Conservation (phyloP, 805 yeast genomes). For the Metschnikowia matae region DNA sequence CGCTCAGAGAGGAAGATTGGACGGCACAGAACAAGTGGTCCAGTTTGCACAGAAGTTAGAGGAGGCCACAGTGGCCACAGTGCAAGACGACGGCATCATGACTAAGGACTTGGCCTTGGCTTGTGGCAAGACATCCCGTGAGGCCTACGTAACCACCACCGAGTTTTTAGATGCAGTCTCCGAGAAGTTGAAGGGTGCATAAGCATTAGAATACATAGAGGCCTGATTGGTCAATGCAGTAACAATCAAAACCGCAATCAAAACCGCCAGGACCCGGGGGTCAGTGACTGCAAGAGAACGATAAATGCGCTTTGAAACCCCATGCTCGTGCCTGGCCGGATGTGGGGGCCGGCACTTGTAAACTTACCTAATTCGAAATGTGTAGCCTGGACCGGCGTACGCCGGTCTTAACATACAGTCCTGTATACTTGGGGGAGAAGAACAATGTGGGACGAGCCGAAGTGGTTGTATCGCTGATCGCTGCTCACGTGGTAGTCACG, state of each 20-base stretch:
- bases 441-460: background rate
- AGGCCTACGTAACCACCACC: conserved; percentile 82
- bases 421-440: background rate
- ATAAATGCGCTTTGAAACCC: background rate
- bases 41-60: conserved; percentile 77
- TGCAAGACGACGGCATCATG: conserved; percentile 79
- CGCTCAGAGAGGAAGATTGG: conserved; percentile 87
- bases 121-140: conserved; percentile 79
- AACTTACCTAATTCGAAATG: background rate
- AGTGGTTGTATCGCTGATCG: background rate
- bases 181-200: conserved; percentile 44
- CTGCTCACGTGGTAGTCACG: background rate
- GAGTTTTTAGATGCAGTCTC: conserved; percentile 86
- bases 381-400: background rate
- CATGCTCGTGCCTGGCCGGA: background rate
- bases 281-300: background rate
- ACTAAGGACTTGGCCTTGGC: conserved; percentile 94
- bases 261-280: background rate
- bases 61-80: conserved; percentile 82
- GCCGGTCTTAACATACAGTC: background rate
- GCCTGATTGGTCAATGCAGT: background rate
- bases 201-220: background rate
- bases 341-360: too few species aligned
- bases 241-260: background rate
- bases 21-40: conserved; percentile 78